Evolutionary conservation across 768 basidiomycete genomes (phyloP).

Genomic region (Pisolithus marmoratus): DNA sequence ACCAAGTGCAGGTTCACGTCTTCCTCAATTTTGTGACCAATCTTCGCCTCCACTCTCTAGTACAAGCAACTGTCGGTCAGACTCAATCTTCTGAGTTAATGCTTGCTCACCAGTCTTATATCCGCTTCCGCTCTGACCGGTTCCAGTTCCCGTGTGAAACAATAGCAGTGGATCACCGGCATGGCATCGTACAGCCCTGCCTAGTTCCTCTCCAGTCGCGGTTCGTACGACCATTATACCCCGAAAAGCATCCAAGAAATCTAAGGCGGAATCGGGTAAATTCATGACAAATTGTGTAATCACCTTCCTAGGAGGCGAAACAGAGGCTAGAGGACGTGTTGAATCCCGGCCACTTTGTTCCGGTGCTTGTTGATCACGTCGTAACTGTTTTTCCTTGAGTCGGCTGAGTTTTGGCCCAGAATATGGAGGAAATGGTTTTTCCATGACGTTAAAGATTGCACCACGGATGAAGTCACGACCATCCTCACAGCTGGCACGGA

Average conservation of each 20-base stretch:
- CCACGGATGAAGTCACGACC: conserved; percentile 79
- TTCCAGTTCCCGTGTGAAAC: conserved; percentile 87
- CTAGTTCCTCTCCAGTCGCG: conserved; percentile 36
- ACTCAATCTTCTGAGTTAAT: conserved; percentile 1
- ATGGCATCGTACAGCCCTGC: conserved; percentile 45
- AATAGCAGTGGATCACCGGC: conserved; percentile 95
- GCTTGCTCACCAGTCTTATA: conserved; percentile 64
- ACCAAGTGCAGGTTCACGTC: conserved; percentile 65
- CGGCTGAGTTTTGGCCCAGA: conserved; percentile 35
- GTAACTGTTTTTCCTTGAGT: conserved; percentile 38
- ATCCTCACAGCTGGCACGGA: conserved; percentile 75
- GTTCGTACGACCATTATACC: conserved; percentile 52
- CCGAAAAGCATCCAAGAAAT: conserved; percentile 84
- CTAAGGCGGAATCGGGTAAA: conserved; percentile 85
- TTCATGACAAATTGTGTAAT: conserved; percentile 97
- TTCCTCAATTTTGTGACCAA: conserved; percentile 50
- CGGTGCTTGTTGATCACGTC: conserved; percentile 31
- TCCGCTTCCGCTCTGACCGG: conserved; percentile 62
- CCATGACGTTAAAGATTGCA: conserved; percentile 46
- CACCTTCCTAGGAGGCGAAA: conserved; percentile 38
- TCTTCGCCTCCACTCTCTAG: conserved; percentile 66
- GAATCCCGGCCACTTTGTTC: neutral
- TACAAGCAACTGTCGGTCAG: conserved; percentile 15
- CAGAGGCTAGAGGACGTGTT: conserved; percentile 5
- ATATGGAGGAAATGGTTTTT: conserved; percentile 62